phyloP scores from a whole-genome alignment of 139 green algal genomes.

The Bryopsis sp. region DNA sequence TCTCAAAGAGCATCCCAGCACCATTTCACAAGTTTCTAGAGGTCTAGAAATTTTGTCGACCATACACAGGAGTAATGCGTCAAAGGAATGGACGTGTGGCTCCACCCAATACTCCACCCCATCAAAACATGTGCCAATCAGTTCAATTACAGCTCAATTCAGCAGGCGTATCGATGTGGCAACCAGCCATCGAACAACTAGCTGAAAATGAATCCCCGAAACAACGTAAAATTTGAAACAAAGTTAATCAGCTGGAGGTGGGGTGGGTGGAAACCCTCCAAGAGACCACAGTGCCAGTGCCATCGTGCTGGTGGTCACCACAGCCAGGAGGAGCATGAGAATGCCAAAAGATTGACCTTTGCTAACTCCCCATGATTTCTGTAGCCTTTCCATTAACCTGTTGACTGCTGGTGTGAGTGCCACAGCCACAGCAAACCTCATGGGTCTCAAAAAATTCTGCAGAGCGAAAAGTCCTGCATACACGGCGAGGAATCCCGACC shows the following conservation, averaged over 20 bases:
- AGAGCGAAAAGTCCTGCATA: constrained; percentile 37
- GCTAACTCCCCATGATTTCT: constrained; percentile 16
- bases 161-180: too few species aligned
- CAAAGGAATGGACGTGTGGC: too few species aligned
- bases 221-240: too few species aligned
- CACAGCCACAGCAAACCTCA: constrained; percentile 41
- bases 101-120: too few species aligned
- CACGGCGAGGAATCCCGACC: constrained; percentile 42
- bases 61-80: too few species aligned
- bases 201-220: too few species aligned
- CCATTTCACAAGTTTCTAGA: too few species aligned
- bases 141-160: too few species aligned
- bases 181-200: too few species aligned
- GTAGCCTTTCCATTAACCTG: constrained; percentile 30
- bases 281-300: constrained; percentile 19
- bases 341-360: constrained; percentile 31
- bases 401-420: constrained; percentile 49
- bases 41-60: too few species aligned
- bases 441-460: constrained; percentile 50
- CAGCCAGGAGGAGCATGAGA: constrained; percentile 9
- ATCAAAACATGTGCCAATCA: too few species aligned
- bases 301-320: constrained; percentile 8
- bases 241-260: constrained; percentile 14
- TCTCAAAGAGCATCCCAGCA: too few species aligned
- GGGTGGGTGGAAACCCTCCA: constrained; percentile 18